Evolutionary conservation across 495 filamentous ascomycete genomes (phyloP), one percentile per base, ranked within the genome.

Genomic region (Ramalina intermedia): DNA sequence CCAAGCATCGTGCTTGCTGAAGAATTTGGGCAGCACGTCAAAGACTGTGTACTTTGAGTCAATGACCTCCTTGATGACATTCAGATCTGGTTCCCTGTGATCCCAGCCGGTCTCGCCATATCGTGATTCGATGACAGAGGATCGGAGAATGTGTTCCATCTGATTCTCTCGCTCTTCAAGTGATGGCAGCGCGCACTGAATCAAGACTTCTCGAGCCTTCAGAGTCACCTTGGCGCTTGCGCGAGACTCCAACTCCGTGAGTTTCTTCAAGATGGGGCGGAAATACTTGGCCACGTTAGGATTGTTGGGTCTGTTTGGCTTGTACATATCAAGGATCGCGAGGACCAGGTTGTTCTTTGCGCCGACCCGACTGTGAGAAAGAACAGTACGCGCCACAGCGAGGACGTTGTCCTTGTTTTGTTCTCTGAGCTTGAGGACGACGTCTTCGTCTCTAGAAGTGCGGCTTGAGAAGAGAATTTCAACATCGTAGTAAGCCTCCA

Each of bases 11-110:
- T 82, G 73, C 62, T 98, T 86, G 38, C 80, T 83, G 58, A 98
- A 98, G 77, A 98, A 98, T 37, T 81, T 78, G 8, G 90, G 83
- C 48, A 98, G 66, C 6, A 98, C 91, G 63, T 98, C 91, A 59
- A 95, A 96, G 50, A 98, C 89, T 40, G 89, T 96, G 68, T 87
- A 96, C 69, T 91, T 91, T 33, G 91, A 96, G 67, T 98, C 91
- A 41, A 98, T 85, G 40, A 98, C 91, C 63, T 98, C 91, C 69
- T 94, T 91, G 63, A 98, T 78, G 57, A 89, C 71, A 38, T 87
- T 79, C 43, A 88, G 67, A 61, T 82, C 81, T 16, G 91, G 91
- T 60, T 94, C 86, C 54, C 93, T 78, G 67, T 98, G 91, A 44
- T 94, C 89, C 87, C 87, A 96, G 39, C 90, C 88, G 38, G 86